Evolutionary conservation across 2,329 filamentous ascomycete genomes (phyloP).

Genomic region (Epichloe gansuensis): DNA sequence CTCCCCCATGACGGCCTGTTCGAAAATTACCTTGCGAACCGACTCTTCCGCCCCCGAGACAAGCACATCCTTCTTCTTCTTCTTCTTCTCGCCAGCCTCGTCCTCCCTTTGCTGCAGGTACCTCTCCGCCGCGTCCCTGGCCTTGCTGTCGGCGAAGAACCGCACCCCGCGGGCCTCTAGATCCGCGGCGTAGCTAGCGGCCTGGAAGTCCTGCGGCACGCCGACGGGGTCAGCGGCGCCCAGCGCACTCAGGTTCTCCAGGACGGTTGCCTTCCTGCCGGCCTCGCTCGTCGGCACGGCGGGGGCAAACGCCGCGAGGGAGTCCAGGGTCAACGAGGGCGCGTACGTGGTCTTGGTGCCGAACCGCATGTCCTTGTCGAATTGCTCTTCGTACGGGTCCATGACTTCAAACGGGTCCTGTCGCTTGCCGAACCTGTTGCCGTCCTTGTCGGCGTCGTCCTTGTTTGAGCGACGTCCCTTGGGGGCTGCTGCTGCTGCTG

Average conservation of each 20-base stretch:
- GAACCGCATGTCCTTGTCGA: constrained; percentile 24
- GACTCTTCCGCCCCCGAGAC: constrained; percentile 22
- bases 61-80: constrained; percentile 6
- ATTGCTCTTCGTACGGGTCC: constrained; percentile 22
- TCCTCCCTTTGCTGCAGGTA: constrained; percentile 14
- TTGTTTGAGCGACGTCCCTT: constrained; percentile 13
- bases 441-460: constrained; percentile 13
- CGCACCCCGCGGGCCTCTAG: constrained; percentile 15
- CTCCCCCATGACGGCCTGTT: constrained; percentile 22
- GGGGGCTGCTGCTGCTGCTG: constrained; percentile 5
- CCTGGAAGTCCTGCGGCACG: constrained; percentile 16
- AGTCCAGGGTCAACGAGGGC: constrained; percentile 22
- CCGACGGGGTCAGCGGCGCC: constrained; percentile 23
- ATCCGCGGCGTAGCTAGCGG: constrained; percentile 19
- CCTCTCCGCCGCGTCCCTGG: constrained; percentile 18
- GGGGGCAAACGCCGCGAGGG: constrained; percentile 19
- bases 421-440: constrained; percentile 10
- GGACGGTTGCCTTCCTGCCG: constrained; percentile 20
- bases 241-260: constrained; percentile 24
- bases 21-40: constrained; percentile 20
- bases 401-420: constrained; percentile 14
- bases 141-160: constrained; percentile 20
- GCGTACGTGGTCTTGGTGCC: constrained; percentile 18
- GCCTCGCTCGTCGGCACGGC: constrained; percentile 15
- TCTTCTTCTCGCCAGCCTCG: background rate